These are phyloP conservation scores for Neurospora intermedia DNA, from an alignment of 495 filamentous ascomycete genomes.

Conservation along the genomic window DNA sequence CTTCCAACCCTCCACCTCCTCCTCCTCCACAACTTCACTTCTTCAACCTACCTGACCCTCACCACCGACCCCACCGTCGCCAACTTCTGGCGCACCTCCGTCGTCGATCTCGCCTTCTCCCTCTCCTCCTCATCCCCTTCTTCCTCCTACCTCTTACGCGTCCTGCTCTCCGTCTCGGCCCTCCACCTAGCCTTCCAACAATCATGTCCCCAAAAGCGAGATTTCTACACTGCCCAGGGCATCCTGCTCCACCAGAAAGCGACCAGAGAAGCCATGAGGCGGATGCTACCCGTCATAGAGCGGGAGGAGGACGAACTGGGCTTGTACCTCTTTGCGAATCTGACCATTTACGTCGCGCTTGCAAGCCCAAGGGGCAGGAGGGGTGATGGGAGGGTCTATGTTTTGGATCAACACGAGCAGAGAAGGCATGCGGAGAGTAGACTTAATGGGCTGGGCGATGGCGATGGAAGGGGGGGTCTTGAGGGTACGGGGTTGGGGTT, in stretches of 20 bases:
- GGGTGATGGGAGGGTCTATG: neutral
- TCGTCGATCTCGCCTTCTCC: slow-evolving; percentile 30
- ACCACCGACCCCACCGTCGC: slow-evolving; percentile 21
- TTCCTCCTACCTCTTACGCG: slow-evolving; percentile 45
- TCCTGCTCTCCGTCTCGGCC: slow-evolving; percentile 42
- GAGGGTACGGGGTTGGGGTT: neutral
- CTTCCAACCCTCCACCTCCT: slow-evolving; percentile 29
- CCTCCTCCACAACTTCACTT: slow-evolving; percentile 34
- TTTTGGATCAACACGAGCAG: neutral
- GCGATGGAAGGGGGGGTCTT: too few relatives aligned
- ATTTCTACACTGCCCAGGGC: slow-evolving; percentile 39
- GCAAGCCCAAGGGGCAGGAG: neutral
- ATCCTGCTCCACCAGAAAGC: slow-evolving; percentile 41
- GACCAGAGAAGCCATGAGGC: slow-evolving; percentile 13
- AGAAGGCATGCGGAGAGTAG: too few relatives aligned
- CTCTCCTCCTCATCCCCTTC: neutral
- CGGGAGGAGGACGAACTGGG: slow-evolving; percentile 9
- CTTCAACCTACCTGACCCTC: slow-evolving; percentile 27
- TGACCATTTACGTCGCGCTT: slow-evolving; percentile 19
- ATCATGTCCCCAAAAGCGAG: slow-evolving; percentile 19
- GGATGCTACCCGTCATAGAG: slow-evolving; percentile 9
- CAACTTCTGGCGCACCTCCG: slow-evolving; percentile 26
- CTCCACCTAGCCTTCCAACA: slow-evolving; percentile 42
- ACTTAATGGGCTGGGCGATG: too few relatives aligned
- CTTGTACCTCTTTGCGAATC: slow-evolving; percentile 24